Evolutionary conservation across 768 basidiomycete genomes (phyloP), one percentile per base, ranked within the genome.

Genomic region (Suillus cothurnatus): DNA sequence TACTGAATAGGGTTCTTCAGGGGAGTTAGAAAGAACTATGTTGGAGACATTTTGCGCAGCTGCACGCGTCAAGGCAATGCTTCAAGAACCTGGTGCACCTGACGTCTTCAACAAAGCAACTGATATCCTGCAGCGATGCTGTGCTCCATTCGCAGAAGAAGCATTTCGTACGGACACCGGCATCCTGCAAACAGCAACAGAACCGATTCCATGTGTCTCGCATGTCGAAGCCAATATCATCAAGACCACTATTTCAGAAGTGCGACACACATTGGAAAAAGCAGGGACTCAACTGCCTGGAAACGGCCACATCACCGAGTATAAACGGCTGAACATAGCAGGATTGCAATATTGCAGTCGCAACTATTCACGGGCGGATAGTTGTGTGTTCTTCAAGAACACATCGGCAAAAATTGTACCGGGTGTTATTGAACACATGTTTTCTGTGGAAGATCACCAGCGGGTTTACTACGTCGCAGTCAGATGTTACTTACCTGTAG

Each of bases 11-110:
- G n/a, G 45, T 2, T 47, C 9, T 47, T 2, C 23, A 68, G 67
- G 67, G 2, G 28, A 68, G 23, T 28, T 63, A 6, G 67, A 68
- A 32, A 43, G 19, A 12, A 68, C 61, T 1, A 68, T 68, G 66
- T 15, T 65, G 0, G 28, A 61, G 17, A 56, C 26, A 1, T 67
- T 67, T 15, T 67, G 66, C n/a, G 38, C 45, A 0, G 52, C 59
- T 17, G 52, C 32, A 3, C 49, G 32, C 3, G 58, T 67, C 0
- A 67, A 67, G 52, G 66, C 56, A 5, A 38, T 64, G 17, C n/a
- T 67, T 1, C 66, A 64, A 21, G 38, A 61, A 12, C 39, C 49
- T n/a, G 58, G 55, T 0, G 50, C 63, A 11, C 8, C 52, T 1
- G 11, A 23, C 2, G 38, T 67, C 1, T 0, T 64, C 15, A 55